phyloP scores from a whole-genome alignment of 2,329 filamentous ascomycete genomes.

The Fusarium sp. region DNA sequence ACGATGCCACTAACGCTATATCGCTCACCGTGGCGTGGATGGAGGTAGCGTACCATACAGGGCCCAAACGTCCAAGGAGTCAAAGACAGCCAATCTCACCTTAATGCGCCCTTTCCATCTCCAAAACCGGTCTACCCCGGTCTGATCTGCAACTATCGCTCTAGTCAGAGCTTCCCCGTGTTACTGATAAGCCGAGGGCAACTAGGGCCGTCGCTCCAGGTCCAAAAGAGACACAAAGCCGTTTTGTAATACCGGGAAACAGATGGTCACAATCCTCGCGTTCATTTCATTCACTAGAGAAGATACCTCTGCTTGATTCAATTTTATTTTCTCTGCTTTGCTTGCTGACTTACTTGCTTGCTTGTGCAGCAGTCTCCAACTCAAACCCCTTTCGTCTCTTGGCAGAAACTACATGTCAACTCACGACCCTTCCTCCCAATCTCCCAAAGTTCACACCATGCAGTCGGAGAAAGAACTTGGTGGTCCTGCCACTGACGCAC shows the following conservation, averaged over 20 bases:
- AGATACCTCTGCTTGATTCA: no score
- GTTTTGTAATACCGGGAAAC: background rate
- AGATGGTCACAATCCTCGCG: background rate
- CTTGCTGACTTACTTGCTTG: background rate
- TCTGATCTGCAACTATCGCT: constrained; percentile 11
- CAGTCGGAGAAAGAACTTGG: background rate
- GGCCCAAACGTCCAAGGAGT: no score
- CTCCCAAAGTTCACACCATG: background rate
- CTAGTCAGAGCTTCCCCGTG: constrained; percentile 8
- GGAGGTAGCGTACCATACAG: background rate
- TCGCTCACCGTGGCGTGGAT: background rate
- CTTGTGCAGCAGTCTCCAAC: background rate
- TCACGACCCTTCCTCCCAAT: background rate
- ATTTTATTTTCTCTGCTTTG: background rate
- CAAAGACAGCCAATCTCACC: background rate
- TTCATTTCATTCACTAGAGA: background rate
- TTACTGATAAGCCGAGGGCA: constrained; percentile 13
- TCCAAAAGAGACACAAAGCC: constrained; percentile 1
- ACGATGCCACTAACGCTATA: constrained; percentile 10
- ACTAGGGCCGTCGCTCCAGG: background rate
- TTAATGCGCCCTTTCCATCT: background rate
- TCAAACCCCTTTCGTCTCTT: background rate
- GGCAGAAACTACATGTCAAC: background rate
- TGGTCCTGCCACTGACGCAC: background rate
- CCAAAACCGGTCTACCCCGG: constrained; percentile 12